Percentiles rank a stretch among this genome's conserved stretches.
Conservation (phyloP, 495 filamentous ascomycete species). For the Glonium stellatum region DNA sequence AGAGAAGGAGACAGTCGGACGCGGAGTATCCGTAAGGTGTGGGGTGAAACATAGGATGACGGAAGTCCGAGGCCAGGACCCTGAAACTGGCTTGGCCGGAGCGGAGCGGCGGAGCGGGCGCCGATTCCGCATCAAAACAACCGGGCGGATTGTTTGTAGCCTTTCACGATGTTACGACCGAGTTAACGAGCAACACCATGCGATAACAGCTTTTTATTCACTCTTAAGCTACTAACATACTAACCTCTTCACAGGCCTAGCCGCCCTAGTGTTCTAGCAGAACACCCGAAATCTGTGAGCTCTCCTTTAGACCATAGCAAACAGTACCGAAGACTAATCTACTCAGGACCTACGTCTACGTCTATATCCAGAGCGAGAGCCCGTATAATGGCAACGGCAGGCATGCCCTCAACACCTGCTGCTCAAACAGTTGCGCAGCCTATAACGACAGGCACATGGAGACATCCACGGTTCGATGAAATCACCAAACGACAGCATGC, state of each 20-base stretch:
- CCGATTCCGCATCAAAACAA: constrained; percentile 1
- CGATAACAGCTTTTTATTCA: background rate
- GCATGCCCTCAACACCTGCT: constrained; percentile 18
- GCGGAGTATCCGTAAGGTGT: background rate
- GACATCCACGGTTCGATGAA: constrained; percentile 27
- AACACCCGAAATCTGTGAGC: background rate
- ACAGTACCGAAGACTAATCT: background rate
- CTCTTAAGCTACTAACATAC: background rate
- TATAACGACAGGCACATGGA: constrained; percentile 23
- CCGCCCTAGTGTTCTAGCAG: background rate
- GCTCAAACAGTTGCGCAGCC: constrained; percentile 13
- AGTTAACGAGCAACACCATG: background rate
- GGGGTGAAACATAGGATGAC: background rate
- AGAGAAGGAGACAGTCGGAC: background rate
- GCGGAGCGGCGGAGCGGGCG: background rate
- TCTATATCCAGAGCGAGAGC: background rate
- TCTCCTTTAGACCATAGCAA: background rate
- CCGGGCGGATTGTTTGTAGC: background rate
- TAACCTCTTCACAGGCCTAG: background rate
- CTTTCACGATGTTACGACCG: background rate
- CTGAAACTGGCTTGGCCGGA: background rate
- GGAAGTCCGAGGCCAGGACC: background rate
- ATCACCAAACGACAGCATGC: constrained; percentile 27
- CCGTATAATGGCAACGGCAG: constrained; percentile 1
- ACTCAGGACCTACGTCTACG: background rate